A percentile compares a stretch with the other conserved stretches of the same genome.
These are phyloP conservation scores for Fusarium sp. DNA, from an alignment of 2,329 filamentous ascomycete species.

Conservation along the genomic window DNA sequence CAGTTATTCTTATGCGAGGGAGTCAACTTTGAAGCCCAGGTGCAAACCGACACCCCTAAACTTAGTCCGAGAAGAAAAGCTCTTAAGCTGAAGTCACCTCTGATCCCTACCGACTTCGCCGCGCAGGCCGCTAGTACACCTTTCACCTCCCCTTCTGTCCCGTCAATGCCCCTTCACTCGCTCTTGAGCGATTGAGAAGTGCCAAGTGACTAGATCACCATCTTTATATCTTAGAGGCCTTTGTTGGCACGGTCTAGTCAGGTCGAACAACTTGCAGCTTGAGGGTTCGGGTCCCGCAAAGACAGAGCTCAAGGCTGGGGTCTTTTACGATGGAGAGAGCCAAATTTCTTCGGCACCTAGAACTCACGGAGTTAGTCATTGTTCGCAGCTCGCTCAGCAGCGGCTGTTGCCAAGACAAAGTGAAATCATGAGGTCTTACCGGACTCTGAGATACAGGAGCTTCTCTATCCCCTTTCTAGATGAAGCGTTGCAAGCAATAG, in stretches of 20 bases:
- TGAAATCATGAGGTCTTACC: background rate
- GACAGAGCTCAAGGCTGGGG: too few species aligned
- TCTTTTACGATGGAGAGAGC: background rate
- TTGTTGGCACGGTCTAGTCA: background rate
- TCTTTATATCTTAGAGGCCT: too few species aligned
- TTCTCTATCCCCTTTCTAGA: background rate
- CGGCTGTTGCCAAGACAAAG: background rate
- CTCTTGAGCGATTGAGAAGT: background rate
- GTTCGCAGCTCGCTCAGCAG: background rate
- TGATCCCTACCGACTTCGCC: background rate
- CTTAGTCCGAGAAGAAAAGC: background rate
- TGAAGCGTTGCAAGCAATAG: background rate
- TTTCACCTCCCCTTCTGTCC: too few species aligned
- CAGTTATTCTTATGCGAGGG: background rate
- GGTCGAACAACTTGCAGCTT: background rate
- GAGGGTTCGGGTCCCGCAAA: background rate
- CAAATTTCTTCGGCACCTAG: background rate
- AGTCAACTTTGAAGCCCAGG: background rate
- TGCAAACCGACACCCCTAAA: accelerated
- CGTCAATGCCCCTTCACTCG: background rate
- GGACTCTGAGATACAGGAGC: background rate
- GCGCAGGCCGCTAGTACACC: too few species aligned
- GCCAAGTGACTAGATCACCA: too few species aligned
- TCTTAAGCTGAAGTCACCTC: too few species aligned
- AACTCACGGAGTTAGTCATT: background rate